Percentiles rank a stretch among this genome's conserved stretches.
Evolutionary conservation across 2,329 filamentous ascomycete genomes (phyloP).

Genomic region (Botrytis cinerea): DNA sequence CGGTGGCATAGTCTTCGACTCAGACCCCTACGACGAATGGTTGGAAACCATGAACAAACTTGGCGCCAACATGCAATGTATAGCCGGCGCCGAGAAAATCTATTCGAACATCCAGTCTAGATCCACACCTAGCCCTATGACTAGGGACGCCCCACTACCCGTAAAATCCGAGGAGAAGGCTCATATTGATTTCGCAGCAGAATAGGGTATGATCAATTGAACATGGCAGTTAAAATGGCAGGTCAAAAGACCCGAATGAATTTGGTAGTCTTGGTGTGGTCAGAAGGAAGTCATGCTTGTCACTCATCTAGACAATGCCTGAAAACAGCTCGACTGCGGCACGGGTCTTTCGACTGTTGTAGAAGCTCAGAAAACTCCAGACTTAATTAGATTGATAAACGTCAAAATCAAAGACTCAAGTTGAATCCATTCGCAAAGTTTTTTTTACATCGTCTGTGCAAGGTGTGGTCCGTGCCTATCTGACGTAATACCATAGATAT

Average conservation of each 20-base stretch:
- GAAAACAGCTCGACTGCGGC: neutral
- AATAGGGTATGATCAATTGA: conserved; percentile 16
- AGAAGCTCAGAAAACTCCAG: neutral
- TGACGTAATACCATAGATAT: neutral
- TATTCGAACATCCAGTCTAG: conserved; percentile 33
- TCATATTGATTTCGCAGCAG: conserved; percentile 35
- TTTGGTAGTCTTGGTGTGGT: neutral
- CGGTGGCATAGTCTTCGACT: conserved; percentile 93
- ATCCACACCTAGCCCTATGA: neutral
- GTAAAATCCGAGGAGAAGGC: conserved; percentile 23
- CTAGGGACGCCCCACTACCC: conserved; percentile 5
- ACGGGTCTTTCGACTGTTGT: neutral
- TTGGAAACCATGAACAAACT: conserved; percentile 97
- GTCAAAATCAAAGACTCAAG: neutral
- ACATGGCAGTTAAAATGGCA: neutral
- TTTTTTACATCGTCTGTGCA: neutral
- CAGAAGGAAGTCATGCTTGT: neutral
- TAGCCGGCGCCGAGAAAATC: conserved; percentile 75
- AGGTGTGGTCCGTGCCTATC: neutral
- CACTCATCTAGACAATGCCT: neutral
- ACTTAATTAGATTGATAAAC: neutral
- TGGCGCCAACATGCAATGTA: conserved; percentile 84
- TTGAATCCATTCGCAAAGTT: neutral
- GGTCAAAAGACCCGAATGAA: neutral
- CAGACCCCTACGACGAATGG: conserved; percentile 88